Conservation (phyloP, 208 protist species). For the Wallacemonas collosoma region DNA sequence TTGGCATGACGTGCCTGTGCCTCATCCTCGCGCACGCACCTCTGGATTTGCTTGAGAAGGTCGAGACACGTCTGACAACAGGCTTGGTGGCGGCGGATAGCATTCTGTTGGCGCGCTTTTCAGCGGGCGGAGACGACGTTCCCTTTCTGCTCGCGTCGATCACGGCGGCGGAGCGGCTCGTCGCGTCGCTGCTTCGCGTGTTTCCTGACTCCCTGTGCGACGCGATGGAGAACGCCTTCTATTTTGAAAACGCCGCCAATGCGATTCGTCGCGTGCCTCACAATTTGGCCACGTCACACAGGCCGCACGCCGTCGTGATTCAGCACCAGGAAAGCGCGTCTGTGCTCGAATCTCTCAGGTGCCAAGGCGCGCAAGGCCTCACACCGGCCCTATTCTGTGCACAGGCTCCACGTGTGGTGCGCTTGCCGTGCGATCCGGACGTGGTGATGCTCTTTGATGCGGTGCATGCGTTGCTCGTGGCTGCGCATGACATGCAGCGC, state of each 20-base stretch:
- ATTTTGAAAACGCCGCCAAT: constrained; percentile 53
- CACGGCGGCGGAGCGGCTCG: constrained; percentile 18
- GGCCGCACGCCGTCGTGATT: background rate
- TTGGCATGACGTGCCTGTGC: constrained; percentile 15
- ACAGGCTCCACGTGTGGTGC: background rate
- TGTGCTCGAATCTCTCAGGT: background rate
- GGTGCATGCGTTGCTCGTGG: background rate
- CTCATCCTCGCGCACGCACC: constrained; percentile 6
- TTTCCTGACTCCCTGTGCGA: constrained; percentile 34
- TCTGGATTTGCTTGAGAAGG: background rate
- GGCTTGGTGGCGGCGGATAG: constrained; percentile 8
- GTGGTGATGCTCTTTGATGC: constrained; percentile 15
- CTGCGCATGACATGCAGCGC: background rate
- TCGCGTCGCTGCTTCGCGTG: constrained; percentile 40
- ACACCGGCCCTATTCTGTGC: background rate
- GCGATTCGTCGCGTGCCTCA: constrained; percentile 20
- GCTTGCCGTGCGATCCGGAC: constrained; percentile 2
- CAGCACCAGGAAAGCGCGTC: background rate
- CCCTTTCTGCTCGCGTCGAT: constrained; percentile 1
- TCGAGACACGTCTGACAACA: constrained; percentile 2
- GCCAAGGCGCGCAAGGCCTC: background rate
- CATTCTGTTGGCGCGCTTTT: constrained; percentile 18
- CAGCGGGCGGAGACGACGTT: background rate
- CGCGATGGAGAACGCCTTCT: constrained; percentile 60
- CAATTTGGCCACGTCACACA: background rate